These are phyloP conservation scores for Aspergillus amoenus DNA, from an alignment of 2,329 filamentous ascomycete species.

Conservation along the genomic window DNA sequence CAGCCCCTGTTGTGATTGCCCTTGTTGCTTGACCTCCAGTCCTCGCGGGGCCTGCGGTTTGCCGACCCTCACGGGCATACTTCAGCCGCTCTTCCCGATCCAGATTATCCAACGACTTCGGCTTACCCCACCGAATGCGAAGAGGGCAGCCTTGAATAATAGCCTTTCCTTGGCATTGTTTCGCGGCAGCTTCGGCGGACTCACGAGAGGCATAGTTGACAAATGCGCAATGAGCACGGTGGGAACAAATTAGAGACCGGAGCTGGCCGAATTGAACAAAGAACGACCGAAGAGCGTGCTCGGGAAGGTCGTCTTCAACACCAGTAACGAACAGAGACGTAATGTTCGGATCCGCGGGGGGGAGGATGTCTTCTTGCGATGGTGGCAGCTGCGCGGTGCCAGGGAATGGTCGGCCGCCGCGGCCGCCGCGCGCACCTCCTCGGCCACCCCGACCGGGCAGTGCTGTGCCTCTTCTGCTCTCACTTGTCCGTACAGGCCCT, in stretches of 20 bases:
- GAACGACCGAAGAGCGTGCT: slow-evolving; percentile 85
- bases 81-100: slow-evolving; percentile 79
- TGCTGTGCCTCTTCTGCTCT: slow-evolving; percentile 45
- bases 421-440: slow-evolving; percentile 45
- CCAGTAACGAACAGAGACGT: slow-evolving; percentile 94
- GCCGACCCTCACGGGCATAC: slow-evolving; percentile 76
- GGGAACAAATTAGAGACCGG: slow-evolving; percentile 89
- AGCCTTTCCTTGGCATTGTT: slow-evolving; percentile 80
- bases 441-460: slow-evolving; percentile 50
- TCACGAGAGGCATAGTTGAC: slow-evolving; percentile 87
- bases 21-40: slow-evolving; percentile 36
- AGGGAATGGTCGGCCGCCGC: slow-evolving; percentile 62
- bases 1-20: slow-evolving; percentile 37
- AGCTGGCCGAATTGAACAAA: slow-evolving; percentile 88
- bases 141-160: slow-evolving; percentile 89
- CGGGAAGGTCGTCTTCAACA: slow-evolving; percentile 91
- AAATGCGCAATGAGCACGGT: slow-evolving; percentile 96
- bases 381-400: slow-evolving; percentile 73
- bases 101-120: slow-evolving; percentile 88
- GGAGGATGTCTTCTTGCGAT: slow-evolving; percentile 78
- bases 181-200: slow-evolving; percentile 81
- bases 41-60: slow-evolving; percentile 53
- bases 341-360: slow-evolving; percentile 79
- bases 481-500: slow-evolving; percentile 73
- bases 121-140: slow-evolving; percentile 87